Conservation (phyloP, 495 filamentous ascomycete species). For the Xylaria sp. region DNA sequence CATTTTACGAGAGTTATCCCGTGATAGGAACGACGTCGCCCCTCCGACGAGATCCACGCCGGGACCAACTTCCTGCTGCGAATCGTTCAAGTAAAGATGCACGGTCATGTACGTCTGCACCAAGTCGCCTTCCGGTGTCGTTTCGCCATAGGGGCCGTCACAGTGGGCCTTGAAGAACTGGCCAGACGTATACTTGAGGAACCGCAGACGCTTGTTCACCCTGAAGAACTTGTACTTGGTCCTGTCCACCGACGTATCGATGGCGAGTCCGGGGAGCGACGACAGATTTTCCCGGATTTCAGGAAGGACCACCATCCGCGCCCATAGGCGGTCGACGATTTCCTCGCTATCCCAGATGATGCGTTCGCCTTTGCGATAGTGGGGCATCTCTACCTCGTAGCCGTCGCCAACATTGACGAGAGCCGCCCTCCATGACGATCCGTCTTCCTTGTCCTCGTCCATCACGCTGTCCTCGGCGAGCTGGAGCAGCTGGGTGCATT, state of each 20-base stretch:
- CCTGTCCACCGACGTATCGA: neutral
- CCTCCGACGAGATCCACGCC: slow-evolving; percentile 62
- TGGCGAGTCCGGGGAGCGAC: slow-evolving; percentile 24
- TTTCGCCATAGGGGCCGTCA: slow-evolving; percentile 72
- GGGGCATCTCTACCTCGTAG: slow-evolving; percentile 59
- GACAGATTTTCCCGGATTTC: slow-evolving; percentile 41
- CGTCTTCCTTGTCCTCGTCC: slow-evolving; percentile 29
- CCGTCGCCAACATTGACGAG: slow-evolving; percentile 74
- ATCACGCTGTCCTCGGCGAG: slow-evolving; percentile 62
- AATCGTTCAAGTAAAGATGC: slow-evolving; percentile 81
- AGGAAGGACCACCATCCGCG: slow-evolving; percentile 48
- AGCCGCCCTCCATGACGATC: slow-evolving; percentile 63
- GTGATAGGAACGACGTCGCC: slow-evolving; percentile 70
- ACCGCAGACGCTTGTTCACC: slow-evolving; percentile 82
- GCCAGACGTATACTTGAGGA: slow-evolving; percentile 77
- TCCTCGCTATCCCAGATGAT: slow-evolving; percentile 75
- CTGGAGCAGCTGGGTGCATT: slow-evolving; percentile 64
- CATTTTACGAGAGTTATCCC: slow-evolving; percentile 52
- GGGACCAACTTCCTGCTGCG: slow-evolving; percentile 43
- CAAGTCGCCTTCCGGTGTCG: slow-evolving; percentile 51
- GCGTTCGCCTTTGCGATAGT: slow-evolving; percentile 72
- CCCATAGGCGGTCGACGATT: slow-evolving; percentile 67
- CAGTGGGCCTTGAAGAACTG: slow-evolving; percentile 83
- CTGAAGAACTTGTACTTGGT: slow-evolving; percentile 60
- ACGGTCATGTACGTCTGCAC: slow-evolving; percentile 74